Conservation (phyloP, 441 rosid species). For the Mallotus repandus region DNA sequence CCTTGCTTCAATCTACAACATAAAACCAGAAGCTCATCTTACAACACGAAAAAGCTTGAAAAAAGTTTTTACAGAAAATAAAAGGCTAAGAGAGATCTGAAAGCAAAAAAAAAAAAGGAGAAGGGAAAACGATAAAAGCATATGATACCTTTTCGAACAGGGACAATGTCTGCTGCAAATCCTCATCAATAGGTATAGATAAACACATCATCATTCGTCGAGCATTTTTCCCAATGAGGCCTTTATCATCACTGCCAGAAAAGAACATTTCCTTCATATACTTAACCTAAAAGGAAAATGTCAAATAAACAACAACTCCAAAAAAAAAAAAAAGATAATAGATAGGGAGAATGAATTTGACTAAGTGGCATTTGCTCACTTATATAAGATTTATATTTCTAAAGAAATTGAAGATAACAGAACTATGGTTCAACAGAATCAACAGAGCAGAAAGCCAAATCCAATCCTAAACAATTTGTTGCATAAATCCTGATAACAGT, state of each 20-base stretch:
- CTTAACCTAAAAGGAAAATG: slow-evolving; percentile 72
- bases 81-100: background rate
- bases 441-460: background rate
- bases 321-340: slow-evolving; percentile 15
- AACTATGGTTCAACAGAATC: background rate
- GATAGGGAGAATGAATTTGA: slow-evolving; percentile 2
- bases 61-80: background rate
- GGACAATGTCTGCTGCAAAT: slow-evolving; percentile 79
- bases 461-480: too few species aligned
- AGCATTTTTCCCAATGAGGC: slow-evolving; percentile 55
- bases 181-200: slow-evolving; percentile 77
- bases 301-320: slow-evolving; percentile 42
- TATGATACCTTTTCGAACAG: slow-evolving; percentile 78
- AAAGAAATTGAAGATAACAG: background rate
- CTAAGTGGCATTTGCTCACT: background rate
- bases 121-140: background rate
- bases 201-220: slow-evolving; percentile 72
- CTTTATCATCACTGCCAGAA: slow-evolving; percentile 58
- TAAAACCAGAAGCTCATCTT: slow-evolving; percentile 4
- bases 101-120: background rate
- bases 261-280: slow-evolving; percentile 77
- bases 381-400: background rate
- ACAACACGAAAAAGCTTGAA: slow-evolving; percentile 5
- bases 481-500: too few species aligned
- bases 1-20: slow-evolving; percentile 79